phyloP scores from a whole-genome alignment of 1,284 basidiomycete genomes.

The Malassezia brasiliensis region DNA sequence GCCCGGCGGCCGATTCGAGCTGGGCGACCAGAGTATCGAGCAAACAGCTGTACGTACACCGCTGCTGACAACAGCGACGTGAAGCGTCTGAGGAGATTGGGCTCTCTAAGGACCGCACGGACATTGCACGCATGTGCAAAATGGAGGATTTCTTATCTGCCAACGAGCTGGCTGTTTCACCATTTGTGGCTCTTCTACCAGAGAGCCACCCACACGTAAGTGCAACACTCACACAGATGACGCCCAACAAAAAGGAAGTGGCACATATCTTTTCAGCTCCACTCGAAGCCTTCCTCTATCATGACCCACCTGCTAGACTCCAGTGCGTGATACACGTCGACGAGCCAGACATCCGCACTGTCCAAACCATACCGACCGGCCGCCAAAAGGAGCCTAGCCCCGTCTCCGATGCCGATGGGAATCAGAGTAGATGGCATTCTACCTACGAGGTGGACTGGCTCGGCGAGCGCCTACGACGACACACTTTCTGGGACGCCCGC shows the following conservation, averaged over 20 bases:
- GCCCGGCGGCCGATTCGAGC: constrained; percentile 40
- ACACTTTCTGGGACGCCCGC: constrained; percentile 39
- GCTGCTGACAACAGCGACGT: constrained; percentile 10
- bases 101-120: constrained; percentile 23
- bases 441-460: constrained; percentile 39
- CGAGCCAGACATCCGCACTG: constrained; percentile 1
- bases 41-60: constrained; percentile 23
- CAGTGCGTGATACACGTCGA: constrained; percentile 21
- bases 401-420: background rate
- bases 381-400: constrained; percentile 1
- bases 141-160: constrained; percentile 37
- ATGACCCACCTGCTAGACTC: constrained; percentile 22
- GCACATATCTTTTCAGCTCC: constrained; percentile 33
- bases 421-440: constrained; percentile 34
- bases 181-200: constrained; percentile 32
- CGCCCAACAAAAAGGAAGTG: constrained; percentile 35
- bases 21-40: constrained; percentile 31
- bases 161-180: constrained; percentile 44
- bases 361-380: constrained; percentile 16
- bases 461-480: constrained; percentile 25
- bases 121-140: constrained; percentile 32
- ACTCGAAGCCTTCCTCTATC: constrained; percentile 33
- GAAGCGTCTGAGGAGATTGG: constrained; percentile 46
- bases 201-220: constrained; percentile 22
- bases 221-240: background rate